phyloP scores from a whole-genome alignment of 1,284 basidiomycete genomes.

The Psilocybe mexicana region DNA sequence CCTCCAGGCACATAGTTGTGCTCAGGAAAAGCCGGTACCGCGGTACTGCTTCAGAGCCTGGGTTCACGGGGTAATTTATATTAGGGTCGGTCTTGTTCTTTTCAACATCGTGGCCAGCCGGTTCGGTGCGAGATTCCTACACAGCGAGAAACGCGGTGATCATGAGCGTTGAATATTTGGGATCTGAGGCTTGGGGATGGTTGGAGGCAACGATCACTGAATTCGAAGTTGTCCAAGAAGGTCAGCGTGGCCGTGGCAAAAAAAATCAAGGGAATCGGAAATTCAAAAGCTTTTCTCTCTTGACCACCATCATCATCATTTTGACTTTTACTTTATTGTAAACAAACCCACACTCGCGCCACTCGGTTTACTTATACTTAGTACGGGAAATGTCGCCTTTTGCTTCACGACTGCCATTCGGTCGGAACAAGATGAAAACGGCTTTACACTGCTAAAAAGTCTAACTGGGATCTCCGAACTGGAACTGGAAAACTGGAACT shows the following conservation, averaged over 20 bases:
- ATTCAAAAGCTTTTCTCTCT: neutral
- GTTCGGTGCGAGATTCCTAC: no score
- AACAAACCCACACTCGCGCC: neutral
- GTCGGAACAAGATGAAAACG: conserved; percentile 6
- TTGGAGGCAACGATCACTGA: neutral
- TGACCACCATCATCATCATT: neutral
- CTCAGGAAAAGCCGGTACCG: no score
- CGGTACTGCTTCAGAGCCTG: no score
- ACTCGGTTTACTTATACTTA: neutral
- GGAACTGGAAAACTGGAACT: no score
- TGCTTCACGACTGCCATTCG: neutral
- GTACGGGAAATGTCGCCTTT: neutral
- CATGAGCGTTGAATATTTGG: no score
- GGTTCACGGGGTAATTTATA: no score
- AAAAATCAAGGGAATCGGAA: neutral
- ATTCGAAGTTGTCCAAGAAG: neutral
- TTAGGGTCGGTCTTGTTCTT: no score
- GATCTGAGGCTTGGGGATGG: no score
- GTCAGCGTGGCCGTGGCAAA: neutral
- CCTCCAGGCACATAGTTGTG: no score
- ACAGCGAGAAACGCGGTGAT: no score
- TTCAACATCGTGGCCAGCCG: no score
- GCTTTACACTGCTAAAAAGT: neutral
- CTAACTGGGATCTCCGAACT: no score
- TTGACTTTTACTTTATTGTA: neutral